Evolutionary conservation across 441 rosid genomes (phyloP).

Genomic region (Aquilaria agallochum): DNA sequence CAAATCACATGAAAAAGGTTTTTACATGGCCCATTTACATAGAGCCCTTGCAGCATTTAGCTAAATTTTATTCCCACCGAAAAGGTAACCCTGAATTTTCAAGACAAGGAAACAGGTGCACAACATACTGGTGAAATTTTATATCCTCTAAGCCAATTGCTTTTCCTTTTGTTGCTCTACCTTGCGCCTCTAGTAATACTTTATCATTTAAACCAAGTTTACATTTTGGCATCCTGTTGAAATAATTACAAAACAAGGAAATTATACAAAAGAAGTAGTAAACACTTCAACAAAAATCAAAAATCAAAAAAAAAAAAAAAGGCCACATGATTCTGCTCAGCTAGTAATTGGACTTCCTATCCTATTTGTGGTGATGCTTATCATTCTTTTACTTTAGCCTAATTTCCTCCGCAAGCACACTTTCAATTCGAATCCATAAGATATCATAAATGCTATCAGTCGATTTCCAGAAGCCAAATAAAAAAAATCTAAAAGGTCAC

Average conservation of each 20-base stretch:
- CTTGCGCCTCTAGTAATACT: slow-evolving; percentile 95
- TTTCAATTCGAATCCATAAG: no score
- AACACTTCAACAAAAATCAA: slow-evolving; percentile 1
- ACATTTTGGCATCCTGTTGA: slow-evolving; percentile 99
- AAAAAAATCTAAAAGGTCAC: no score
- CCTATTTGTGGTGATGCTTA: no score
- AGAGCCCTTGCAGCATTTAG: no score
- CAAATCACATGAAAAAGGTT: neutral
- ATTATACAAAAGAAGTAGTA: neutral
- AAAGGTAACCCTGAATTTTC: slow-evolving; percentile 10
- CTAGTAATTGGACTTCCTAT: no score
- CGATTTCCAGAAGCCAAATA: no score
- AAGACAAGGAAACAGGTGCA: slow-evolving; percentile 15
- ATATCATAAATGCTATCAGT: no score
- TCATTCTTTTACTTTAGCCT: no score
- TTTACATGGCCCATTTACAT: no score
- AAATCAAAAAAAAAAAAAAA: no score
- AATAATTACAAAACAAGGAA: slow-evolving; percentile 19
- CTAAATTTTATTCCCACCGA: slow-evolving; percentile 3
- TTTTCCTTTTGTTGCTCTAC: slow-evolving; percentile 93
- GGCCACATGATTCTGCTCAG: no score
- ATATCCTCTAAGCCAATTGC: slow-evolving; percentile 97
- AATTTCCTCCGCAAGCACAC: no score
- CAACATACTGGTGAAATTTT: slow-evolving; percentile 91
- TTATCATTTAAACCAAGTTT: slow-evolving; percentile 95